Base-by-base conservation (phyloP, 352 stramenopile species). In the Pythium pyrilobum region DNA sequence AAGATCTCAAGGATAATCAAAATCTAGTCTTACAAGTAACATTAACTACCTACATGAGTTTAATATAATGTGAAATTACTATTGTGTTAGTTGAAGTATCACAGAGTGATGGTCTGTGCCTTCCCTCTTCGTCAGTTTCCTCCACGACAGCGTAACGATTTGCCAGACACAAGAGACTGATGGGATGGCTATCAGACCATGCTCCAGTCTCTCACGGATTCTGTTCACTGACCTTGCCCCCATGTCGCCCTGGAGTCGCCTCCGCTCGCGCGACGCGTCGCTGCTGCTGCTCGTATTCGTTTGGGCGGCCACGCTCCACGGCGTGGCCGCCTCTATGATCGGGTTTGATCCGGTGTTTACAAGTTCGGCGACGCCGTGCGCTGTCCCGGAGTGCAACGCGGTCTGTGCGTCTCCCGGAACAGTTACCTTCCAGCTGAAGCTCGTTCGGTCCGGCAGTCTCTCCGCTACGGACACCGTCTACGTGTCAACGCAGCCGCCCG, bases 271-370 rank as follows among this genome's bases (percentile, higher is more conserved):
- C 40, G n/a, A 21, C 40, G n/a, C 29, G 31, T 16, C 23, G 27
- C 2, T 44, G 25, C 33, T 66, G 15, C 25, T 69, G 16, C 16
- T 67, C 31, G 0, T 67, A 2, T 5, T 51, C 4, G 36, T 46
- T 5, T 46, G 32, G 2, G 27, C 16, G 5, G 24, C 18, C 3
- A 6, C 34, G 36, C 29, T 16, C 34, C 21, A 25, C 2, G 50
- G 25, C 44, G 12, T 46, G 6, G 28, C n/a, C 21, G 44, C 20
- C 12, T 71, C 66, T 0, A 59, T 38, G 0, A 66, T 77, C 48
- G 71, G 71, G 9, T 80, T 85, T 37, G 41, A 62, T 31, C 15
- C 43, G 3, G 27, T 56, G 4, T 85, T 80, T 48, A 69, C 55
- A 4, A 66, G 49, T 15, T 3, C 61, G 1, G 24, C 41, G 0